phyloP scores from a whole-genome alignment of 495 filamentous ascomycete genomes.

The Penicillium coprophilum region DNA sequence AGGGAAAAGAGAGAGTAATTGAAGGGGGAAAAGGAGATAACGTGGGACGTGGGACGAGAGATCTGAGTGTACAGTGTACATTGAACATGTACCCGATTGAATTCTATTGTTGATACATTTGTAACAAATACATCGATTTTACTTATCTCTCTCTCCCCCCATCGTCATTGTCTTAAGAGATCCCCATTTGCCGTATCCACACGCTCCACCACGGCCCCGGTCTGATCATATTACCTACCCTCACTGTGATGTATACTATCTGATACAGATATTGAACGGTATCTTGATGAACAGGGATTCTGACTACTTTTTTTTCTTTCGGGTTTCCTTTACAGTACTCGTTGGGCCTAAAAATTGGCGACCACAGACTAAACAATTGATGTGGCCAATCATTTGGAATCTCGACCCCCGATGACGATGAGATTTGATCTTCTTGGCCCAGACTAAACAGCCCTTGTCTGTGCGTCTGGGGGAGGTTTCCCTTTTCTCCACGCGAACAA shows the following conservation, averaged over 20 bases:
- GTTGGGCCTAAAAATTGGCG: neutral
- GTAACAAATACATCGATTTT: neutral
- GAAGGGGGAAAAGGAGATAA: slow-evolving; percentile 13
- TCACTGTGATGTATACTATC: neutral
- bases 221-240: neutral
- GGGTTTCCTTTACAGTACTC: neutral
- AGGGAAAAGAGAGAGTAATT: slow-evolving; percentile 9
- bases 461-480: slow-evolving; percentile 15
- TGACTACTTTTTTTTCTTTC: slow-evolving; percentile 7
- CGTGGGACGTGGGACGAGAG: slow-evolving; percentile 12
- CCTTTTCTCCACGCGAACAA: slow-evolving; percentile 4
- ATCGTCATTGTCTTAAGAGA: slow-evolving; percentile 19
- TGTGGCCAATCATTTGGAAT: slow-evolving; percentile 12
- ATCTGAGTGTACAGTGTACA: neutral
- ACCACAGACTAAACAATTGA: slow-evolving; percentile 8
- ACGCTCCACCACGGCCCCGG: slow-evolving; percentile 9
- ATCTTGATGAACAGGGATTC: slow-evolving; percentile 19
- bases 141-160: no score
- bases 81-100: slow-evolving; percentile 1
- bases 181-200: slow-evolving; percentile 14
- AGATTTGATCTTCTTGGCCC: slow-evolving; percentile 24
- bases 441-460: slow-evolving; percentile 21
- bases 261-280: neutral
- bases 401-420: slow-evolving; percentile 23
- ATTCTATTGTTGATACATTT: neutral